A percentile compares a stretch with the other conserved stretches of the same genome.
Evolutionary conservation across 306 rosid genomes (phyloP).

Genomic region (Cajanus cajan): DNA sequence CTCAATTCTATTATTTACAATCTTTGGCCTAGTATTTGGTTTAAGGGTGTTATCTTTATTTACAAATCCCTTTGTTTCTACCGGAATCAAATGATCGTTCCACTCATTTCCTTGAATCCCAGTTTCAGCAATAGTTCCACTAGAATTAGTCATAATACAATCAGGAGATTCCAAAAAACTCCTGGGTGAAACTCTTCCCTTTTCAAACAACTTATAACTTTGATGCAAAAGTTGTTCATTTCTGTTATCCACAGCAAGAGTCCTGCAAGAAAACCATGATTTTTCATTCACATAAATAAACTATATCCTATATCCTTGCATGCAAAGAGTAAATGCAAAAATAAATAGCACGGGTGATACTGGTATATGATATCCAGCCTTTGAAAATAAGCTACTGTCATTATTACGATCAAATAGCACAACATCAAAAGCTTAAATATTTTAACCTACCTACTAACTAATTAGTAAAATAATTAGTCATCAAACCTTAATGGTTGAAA

Average conservation of each 20-base stretch:
- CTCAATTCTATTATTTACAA: conserved; percentile 68
- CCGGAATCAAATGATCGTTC: conserved; percentile 35
- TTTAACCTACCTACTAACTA: background rate
- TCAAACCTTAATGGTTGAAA: conserved; percentile 50
- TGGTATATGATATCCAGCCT: too few relatives aligned
- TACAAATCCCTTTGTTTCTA: conserved; percentile 53
- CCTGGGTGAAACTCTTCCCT: conserved; percentile 42
- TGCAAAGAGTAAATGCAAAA: background rate
- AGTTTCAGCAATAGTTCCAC: conserved; percentile 23
- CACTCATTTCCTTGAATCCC: conserved; percentile 37
- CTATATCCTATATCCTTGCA: background rate
- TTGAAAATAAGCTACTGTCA: background rate
- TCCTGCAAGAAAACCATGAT: conserved; percentile 33
- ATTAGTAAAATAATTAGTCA: background rate
- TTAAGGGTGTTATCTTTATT: conserved; percentile 48
- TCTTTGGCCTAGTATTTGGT: conserved; percentile 51
- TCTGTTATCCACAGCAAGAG: conserved; percentile 32
- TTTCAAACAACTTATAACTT: conserved; percentile 40
- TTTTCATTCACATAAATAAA: background rate
- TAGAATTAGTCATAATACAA: conserved; percentile 30
- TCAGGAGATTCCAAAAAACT: conserved; percentile 34
- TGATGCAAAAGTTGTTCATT: conserved; percentile 38
- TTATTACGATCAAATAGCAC: background rate
- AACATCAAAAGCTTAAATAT: background rate
- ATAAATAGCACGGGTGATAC: too few relatives aligned